Evolutionary conservation across 2,329 filamentous ascomycete species (phyloP).

Genomic region (Cladosporium sp.): DNA sequence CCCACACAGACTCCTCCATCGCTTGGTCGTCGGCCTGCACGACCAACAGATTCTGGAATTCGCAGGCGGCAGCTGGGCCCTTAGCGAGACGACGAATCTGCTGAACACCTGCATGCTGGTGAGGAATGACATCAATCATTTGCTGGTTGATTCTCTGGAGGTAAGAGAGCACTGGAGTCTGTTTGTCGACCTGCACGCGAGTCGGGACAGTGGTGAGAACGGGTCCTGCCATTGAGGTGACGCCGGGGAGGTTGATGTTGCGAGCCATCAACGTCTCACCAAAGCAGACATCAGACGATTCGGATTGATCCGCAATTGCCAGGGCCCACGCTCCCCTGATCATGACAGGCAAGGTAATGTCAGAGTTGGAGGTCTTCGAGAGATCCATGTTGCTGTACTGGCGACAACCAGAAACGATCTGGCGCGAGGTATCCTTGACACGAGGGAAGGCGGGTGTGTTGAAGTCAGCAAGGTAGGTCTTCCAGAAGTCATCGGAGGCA

Average conservation of each 20-base stretch:
- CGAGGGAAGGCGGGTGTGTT: conserved; percentile 10
- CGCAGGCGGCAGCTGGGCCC: conserved; percentile 43
- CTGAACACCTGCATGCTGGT: conserved; percentile 11
- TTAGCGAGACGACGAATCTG: background rate
- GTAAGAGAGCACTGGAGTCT: background rate
- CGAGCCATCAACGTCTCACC: conserved; percentile 11
- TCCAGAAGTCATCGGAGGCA: conserved; percentile 5
- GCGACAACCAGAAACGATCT: background rate
- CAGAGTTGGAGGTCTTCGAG: background rate
- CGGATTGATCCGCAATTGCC: conserved; percentile 8
- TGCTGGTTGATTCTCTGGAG: conserved; percentile 6
- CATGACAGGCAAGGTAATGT: conserved; percentile 6
- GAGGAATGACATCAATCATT: conserved; percentile 10
- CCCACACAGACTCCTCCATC: conserved; percentile 6
- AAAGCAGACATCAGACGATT: conserved; percentile 1
- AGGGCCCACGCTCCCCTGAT: conserved; percentile 9
- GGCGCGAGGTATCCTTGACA: conserved; percentile 3
- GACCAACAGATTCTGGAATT: conserved; percentile 54
- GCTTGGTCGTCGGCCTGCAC: conserved; percentile 38
- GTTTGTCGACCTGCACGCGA: conserved; percentile 16
- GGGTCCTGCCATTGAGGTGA: conserved; percentile 20
- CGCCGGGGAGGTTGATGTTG: conserved; percentile 6
- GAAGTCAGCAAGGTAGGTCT: conserved; percentile 5
- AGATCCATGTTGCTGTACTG: conserved; percentile 6
- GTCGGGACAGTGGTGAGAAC: conserved; percentile 38